Evolutionary conservation across 139 green algal species (phyloP).

Genomic region (Astrephomene gubernaculifera): DNA sequence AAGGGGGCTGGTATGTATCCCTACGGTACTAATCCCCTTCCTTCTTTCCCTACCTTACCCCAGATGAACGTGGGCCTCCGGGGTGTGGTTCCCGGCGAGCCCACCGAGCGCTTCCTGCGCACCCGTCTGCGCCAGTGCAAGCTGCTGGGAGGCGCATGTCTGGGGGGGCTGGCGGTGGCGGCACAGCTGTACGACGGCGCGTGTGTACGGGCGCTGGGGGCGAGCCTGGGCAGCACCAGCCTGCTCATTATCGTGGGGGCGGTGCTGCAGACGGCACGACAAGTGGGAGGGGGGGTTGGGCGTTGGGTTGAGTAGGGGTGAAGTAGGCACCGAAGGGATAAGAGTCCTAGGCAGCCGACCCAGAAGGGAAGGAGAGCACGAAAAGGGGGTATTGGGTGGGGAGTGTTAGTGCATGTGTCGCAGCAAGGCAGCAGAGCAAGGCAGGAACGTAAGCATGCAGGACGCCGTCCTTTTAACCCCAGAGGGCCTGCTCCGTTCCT

Average conservation of each 20-base stretch:
- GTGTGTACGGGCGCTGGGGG: constrained; percentile 56
- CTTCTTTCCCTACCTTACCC: neutral
- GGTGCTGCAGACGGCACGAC: constrained; percentile 67
- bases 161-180: constrained; percentile 58
- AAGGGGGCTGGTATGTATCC: too few relatives aligned
- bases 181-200: constrained; percentile 58
- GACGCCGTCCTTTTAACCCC: neutral
- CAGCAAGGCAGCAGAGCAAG: neutral
- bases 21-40: neutral
- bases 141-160: constrained; percentile 66
- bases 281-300: constrained; percentile 41
- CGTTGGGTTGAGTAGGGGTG: neutral
- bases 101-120: constrained; percentile 56
- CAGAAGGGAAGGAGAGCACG: neutral
- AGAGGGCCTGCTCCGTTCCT: too few relatives aligned
- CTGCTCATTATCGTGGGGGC: constrained; percentile 76
- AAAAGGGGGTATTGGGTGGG: neutral
- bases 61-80: constrained; percentile 74
- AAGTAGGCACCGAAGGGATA: neutral
- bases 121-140: constrained; percentile 68
- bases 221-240: constrained; percentile 61
- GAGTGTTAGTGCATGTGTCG: neutral
- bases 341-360: neutral
- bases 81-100: constrained; percentile 62
- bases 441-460: neutral